Percentiles rank a stretch among this genome's conserved stretches.
These are phyloP conservation scores for Noccaea bulbosa DNA, from an alignment of 345 rosid species.

Conservation along the genomic window DNA sequence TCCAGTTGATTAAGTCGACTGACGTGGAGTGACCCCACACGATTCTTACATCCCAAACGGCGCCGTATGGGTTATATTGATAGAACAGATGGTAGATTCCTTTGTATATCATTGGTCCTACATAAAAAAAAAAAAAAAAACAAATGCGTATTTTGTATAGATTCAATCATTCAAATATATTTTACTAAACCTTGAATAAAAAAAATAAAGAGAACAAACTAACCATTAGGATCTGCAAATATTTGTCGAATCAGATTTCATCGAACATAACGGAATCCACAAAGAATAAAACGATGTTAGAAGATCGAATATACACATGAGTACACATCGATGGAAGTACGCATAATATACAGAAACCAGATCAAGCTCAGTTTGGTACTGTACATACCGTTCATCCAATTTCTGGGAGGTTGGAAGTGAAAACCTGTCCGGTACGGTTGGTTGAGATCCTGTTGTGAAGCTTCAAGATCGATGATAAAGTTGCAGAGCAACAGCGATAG, in stretches of 20 bases:
- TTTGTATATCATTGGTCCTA: conserved; percentile 74
- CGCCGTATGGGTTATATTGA: conserved; percentile 67
- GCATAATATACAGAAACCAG: background rate
- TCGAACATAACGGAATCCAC: conserved; percentile 9
- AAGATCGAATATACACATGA: background rate
- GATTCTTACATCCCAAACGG: conserved; percentile 61
- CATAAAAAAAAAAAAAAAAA: background rate
- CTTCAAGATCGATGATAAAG: conserved; percentile 35
- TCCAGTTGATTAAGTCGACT: conserved; percentile 69
- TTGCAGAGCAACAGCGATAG: conserved; percentile 29
- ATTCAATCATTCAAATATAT: background rate
- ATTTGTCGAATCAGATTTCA: conserved; percentile 21
- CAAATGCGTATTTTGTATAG: background rate
- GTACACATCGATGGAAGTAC: background rate
- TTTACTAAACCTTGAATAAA: background rate
- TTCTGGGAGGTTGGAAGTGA: conserved; percentile 72
- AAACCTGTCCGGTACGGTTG: conserved; percentile 73
- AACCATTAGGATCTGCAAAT: conserved; percentile 76
- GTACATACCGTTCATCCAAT: conserved; percentile 77
- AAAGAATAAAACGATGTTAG: conserved; percentile 23
- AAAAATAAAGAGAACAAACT: conserved; percentile 45
- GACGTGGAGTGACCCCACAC: conserved; percentile 93
- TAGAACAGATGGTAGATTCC: conserved; percentile 76
- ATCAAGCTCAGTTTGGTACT: background rate
- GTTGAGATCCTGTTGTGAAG: conserved; percentile 25